phyloP scores from a whole-genome alignment of 2,329 filamentous ascomycete species.

The Botryosphaeria agaves region DNA sequence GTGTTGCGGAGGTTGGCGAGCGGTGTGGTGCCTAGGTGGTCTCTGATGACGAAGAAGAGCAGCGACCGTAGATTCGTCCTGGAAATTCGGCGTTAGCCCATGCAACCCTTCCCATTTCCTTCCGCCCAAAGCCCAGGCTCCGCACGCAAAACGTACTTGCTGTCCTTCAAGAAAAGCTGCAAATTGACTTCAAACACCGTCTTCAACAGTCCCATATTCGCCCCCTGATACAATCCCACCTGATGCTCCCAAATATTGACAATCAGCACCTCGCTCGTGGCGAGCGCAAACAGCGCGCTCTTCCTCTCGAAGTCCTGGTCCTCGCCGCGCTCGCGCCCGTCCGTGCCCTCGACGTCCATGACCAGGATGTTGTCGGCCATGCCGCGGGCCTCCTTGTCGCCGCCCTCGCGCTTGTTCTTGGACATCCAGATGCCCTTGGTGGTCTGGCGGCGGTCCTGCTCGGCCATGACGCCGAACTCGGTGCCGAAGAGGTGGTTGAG shows the following conservation, averaged over 20 bases:
- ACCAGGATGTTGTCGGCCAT: conserved; percentile 98
- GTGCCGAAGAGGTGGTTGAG: conserved; percentile 94
- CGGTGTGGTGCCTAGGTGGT: conserved; percentile 85
- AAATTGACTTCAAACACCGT: conserved; percentile 98
- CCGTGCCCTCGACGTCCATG: conserved; percentile 98
- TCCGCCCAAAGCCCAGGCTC: too few species aligned
- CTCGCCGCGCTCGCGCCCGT: conserved; percentile 88
- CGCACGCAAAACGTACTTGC: conserved; percentile 59
- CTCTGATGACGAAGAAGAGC: conserved; percentile 96
- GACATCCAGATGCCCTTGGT: conserved; percentile 99
- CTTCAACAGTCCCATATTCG: conserved; percentile 97
- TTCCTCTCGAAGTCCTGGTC: conserved; percentile 99
- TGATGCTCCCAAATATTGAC: conserved; percentile 99
- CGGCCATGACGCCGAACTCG: conserved; percentile 94
- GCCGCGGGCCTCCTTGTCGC: conserved; percentile 22
- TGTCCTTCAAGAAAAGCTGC: conserved; percentile 91
- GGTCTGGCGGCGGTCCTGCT: conserved; percentile 83
- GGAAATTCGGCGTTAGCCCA: conserved; percentile 3
- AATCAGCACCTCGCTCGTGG: conserved; percentile 93
- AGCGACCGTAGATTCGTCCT: conserved; percentile 79
- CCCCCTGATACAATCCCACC: conserved; percentile 92
- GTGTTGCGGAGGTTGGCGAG: conserved; percentile 81
- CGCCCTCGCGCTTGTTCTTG: conserved; percentile 62
- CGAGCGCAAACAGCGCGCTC: conserved; percentile 89
- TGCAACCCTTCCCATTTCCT: conserved; percentile 6